Conservation (phyloP, 805 yeast genomes). For the Metschnikowia kunwiensis region DNA sequence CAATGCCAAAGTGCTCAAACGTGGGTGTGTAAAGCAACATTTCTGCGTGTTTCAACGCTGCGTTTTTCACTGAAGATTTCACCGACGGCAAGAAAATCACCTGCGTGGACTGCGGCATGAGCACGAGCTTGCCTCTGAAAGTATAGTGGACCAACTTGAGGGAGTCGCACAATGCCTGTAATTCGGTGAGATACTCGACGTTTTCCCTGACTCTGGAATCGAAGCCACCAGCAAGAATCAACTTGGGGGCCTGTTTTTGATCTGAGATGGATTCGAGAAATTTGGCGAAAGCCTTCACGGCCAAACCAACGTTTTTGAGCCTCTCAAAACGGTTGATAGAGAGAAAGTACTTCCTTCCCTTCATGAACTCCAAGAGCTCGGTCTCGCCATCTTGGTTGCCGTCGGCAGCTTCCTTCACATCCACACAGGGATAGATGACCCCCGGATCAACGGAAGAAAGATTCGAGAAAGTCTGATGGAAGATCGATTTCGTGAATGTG, state of each 20-base stretch:
- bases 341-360: slow-evolving; percentile 46
- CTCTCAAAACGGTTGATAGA: slow-evolving; percentile 88
- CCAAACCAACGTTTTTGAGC: slow-evolving; percentile 78
- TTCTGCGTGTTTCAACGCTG: slow-evolving; percentile 55
- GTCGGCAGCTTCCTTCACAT: slow-evolving; percentile 25
- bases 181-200: slow-evolving; percentile 61
- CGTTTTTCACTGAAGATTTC: slow-evolving; percentile 58
- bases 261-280: slow-evolving; percentile 34
- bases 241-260: slow-evolving; percentile 34
- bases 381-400: slow-evolving; percentile 23
- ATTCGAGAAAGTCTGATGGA: slow-evolving; percentile 56
- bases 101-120: slow-evolving; percentile 37
- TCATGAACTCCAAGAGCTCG: slow-evolving; percentile 36
- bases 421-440: slow-evolving; percentile 80
- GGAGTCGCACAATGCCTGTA: slow-evolving; percentile 47
- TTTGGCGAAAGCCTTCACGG: slow-evolving; percentile 61
- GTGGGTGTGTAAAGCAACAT: slow-evolving; percentile 84
- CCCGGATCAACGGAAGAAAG: slow-evolving; percentile 42
- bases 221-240: slow-evolving; percentile 89
- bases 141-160: slow-evolving; percentile 47
- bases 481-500: slow-evolving; percentile 70
- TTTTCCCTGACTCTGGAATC: slow-evolving; percentile 76
- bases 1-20: slow-evolving; percentile 95
- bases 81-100: slow-evolving; percentile 82
- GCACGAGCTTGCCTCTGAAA: slow-evolving; percentile 36